Evolutionary conservation across 163 green algal species (phyloP).

Genomic region (Scenedesmus sp.): DNA sequence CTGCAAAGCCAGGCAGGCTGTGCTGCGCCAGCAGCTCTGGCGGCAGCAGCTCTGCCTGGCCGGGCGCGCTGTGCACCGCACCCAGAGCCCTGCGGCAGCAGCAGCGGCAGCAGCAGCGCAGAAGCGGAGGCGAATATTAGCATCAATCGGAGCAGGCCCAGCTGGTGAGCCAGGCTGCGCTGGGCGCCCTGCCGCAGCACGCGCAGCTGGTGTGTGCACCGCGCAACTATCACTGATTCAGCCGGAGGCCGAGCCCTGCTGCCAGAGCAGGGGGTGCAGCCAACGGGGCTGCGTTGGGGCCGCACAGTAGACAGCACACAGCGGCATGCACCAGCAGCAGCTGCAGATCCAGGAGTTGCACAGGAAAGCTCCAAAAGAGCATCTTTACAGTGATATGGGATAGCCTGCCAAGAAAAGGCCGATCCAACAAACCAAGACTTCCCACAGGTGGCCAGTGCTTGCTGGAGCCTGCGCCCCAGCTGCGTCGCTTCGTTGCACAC

Average conservation of each 20-base stretch:
- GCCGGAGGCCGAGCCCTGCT: too few species aligned
- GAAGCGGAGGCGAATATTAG: neutral
- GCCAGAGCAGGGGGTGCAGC: too few species aligned
- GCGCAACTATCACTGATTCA: too few species aligned
- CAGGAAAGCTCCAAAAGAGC: too few species aligned
- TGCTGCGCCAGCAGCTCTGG: neutral
- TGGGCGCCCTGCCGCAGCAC: constrained; percentile 27
- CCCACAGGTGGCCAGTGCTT: too few species aligned
- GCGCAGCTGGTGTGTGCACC: too few species aligned
- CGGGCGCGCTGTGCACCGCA: neutral
- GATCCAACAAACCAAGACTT: too few species aligned
- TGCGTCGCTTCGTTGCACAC: neutral
- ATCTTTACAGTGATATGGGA: too few species aligned
- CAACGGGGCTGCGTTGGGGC: too few species aligned
- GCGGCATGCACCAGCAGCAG: neutral
- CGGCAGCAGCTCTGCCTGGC: constrained; percentile 40
- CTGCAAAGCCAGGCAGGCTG: constrained; percentile 55
- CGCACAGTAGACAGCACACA: neutral
- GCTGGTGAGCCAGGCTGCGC: constrained; percentile 48
- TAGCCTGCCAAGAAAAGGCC: too few species aligned
- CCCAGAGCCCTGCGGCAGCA: constrained; percentile 39
- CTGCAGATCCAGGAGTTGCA: too few species aligned
- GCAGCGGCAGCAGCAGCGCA: constrained; percentile 1
- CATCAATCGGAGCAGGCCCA: constrained; percentile 61
- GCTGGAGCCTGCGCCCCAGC: neutral